Base-by-base conservation (phyloP, 768 basidiomycete species). In the Guyanaporus albipodus region DNA sequence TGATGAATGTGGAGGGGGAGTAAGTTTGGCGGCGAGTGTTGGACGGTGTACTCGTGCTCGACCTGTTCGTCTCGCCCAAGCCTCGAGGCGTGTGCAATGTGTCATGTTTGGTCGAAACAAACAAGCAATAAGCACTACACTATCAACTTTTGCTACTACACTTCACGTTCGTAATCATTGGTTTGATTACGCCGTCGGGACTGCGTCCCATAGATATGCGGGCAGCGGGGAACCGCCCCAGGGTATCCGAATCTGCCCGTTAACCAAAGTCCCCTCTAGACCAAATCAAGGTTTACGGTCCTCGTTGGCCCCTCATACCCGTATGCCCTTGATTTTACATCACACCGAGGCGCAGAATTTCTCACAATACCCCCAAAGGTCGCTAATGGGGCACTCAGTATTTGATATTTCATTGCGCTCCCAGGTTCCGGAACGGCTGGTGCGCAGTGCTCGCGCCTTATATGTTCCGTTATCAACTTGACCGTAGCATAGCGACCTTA, bases 81-180 rank as follows among this genome's bases (percentile, higher is more conserved):
- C 64, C 66, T 61, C 59, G 48, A 66, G 64, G 66, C 66, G 10
- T 28, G 27, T n/a, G 48, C 51, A 44, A 54, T 56, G 46, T 54
- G 37, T 56, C 49, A 2, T 66, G 41, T 66, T 66, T 67, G 64
- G 57, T 12, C 44, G 22, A 45, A 37, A 65, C 64, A 66, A 66
- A 66, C 26, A 65, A 56, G 39, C 48, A 46, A 52, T 54, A 65
- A 56, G 39, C 48, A 46, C 50, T 54, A 26, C 7, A 8, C 14
- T 32, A 24, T 22, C 21, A 8, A 27, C 8, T 6, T 18, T 15
- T 11, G 18, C 26, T 33, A 35, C 46, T 17, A 32, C 24, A 21
- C 19, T 15, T 6, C 14, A 15, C n/a, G n/a, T 2, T 8, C n/a
- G n/a, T n/a, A n/a, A 26, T 22, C 21, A 43, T 26, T 3, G 18